A percentile compares a stretch with the other conserved stretches of the same genome.
phyloP scores from a whole-genome alignment of 2,329 filamentous ascomycete species.

The Xylariomycetidae sp. region DNA sequence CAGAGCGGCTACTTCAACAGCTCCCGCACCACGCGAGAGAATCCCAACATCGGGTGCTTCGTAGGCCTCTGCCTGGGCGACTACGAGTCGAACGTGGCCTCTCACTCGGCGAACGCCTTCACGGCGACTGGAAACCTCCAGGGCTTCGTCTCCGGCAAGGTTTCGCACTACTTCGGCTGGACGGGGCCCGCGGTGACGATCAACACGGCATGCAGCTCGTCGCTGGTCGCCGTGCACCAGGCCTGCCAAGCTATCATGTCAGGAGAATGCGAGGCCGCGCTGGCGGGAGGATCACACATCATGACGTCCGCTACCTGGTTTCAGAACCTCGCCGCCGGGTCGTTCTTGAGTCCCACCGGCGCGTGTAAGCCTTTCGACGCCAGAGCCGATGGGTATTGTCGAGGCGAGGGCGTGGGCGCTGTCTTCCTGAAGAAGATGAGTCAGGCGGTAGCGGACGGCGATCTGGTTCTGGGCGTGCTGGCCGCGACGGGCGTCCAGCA shows the following conservation, averaged over 20 bases:
- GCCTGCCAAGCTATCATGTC: slow-evolving; percentile 25
- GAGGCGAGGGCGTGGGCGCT: slow-evolving; percentile 42
- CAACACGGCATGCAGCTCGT: slow-evolving; percentile 31
- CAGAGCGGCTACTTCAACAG: slow-evolving; percentile 21
- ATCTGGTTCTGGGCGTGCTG: slow-evolving; percentile 37
- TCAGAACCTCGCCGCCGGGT: slow-evolving; percentile 19
- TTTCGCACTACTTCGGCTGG: slow-evolving; percentile 29
- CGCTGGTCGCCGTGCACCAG: slow-evolving; percentile 29
- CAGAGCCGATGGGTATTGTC: slow-evolving; percentile 45
- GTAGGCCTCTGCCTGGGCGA: slow-evolving; percentile 31
- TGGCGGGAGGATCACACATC: slow-evolving; percentile 28
- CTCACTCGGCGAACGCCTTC: slow-evolving; percentile 32
- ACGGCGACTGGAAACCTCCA: slow-evolving; percentile 20
- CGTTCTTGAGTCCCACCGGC: slow-evolving; percentile 22
- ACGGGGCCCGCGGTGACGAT: slow-evolving; percentile 23
- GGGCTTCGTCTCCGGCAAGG: slow-evolving; percentile 17
- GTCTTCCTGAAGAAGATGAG: slow-evolving; percentile 44
- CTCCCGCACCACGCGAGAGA: background rate
- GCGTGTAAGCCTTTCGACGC: slow-evolving; percentile 31
- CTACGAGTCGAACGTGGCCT: slow-evolving; percentile 37
- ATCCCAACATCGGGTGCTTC: slow-evolving; percentile 30
- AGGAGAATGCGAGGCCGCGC: slow-evolving; percentile 25
- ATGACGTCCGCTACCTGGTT: slow-evolving; percentile 19
- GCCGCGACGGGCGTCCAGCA: slow-evolving; percentile 31
- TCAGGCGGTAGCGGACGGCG: slow-evolving; percentile 40